A percentile compares a stretch with the other conserved stretches of the same genome.
Evolutionary conservation across 495 filamentous ascomycete genomes (phyloP).

Genomic region (Filosporella fistucella): DNA sequence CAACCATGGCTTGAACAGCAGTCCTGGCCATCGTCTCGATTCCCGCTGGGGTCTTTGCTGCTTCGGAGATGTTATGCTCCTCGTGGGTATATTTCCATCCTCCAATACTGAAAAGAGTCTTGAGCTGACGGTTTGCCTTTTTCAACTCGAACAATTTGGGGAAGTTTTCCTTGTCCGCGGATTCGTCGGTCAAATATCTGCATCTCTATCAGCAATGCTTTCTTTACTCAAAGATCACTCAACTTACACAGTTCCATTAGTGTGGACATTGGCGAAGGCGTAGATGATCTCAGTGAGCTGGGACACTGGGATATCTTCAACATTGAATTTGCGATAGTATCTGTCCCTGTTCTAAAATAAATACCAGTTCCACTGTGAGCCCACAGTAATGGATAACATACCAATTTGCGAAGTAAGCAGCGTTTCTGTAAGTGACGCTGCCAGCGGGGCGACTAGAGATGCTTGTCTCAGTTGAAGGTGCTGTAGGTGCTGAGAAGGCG

Average conservation of each 20-base stretch:
- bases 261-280: conserved; percentile 77
- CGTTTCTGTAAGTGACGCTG: conserved; percentile 49
- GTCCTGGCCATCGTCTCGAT: conserved; percentile 59
- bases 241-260: conserved; percentile 75
- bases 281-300: conserved; percentile 84
- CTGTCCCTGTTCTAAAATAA: conserved; percentile 56
- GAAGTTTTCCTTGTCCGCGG: conserved; percentile 68
- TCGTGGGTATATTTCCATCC: conserved; percentile 83
- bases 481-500: too few relatives aligned
- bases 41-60: conserved; percentile 50
- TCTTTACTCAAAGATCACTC: background rate
- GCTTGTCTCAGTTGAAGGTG: too few relatives aligned
- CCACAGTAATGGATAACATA: too few relatives aligned
- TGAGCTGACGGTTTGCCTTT: conserved; percentile 77
- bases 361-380: background rate
- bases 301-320: conserved; percentile 70
- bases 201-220: background rate
- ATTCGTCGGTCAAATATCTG: conserved; percentile 45
- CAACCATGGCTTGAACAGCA: conserved; percentile 59
- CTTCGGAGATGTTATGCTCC: conserved; percentile 76
- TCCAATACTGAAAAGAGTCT: conserved; percentile 81
- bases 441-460: background rate
- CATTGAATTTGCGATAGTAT: conserved; percentile 74
- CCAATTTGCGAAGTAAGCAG: conserved; percentile 84
- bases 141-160: conserved; percentile 90